Conservation (phyloP, 306 rosid genomes). For the Ammopiptanthus mongolicus region DNA sequence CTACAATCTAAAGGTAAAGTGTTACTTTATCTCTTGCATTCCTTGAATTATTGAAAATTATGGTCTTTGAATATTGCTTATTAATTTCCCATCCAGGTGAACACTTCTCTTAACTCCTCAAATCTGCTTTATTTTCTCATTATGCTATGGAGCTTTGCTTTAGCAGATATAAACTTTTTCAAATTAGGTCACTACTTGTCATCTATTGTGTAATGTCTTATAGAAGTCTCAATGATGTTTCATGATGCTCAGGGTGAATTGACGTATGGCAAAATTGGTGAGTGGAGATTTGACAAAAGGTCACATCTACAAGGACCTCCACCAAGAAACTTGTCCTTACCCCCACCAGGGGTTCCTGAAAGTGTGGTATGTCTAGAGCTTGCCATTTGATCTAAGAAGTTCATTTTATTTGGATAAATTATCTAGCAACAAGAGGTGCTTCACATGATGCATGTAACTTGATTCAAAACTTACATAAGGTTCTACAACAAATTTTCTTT, state of each 20-base stretch:
- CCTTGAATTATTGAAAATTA: background rate
- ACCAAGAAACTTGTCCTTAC: constrained; percentile 73
- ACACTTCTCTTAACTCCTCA: background rate
- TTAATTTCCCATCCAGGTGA: background rate
- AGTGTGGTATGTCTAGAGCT: constrained; percentile 78
- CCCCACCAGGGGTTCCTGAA: constrained; percentile 97
- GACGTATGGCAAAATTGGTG: constrained; percentile 84
- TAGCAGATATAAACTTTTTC: background rate
- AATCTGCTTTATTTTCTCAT: constrained; percentile 14
- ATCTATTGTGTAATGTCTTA: background rate
- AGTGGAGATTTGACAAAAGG: constrained; percentile 98
- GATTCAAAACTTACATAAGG: background rate
- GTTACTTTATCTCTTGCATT: constrained; percentile 3
- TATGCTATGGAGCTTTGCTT: constrained; percentile 4
- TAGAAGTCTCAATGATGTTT: constrained; percentile 7
- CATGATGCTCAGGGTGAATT: constrained; percentile 64
- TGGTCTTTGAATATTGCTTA: background rate
- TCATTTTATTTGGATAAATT: constrained; percentile 14
- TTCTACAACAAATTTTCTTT: background rate
- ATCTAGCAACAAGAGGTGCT: background rate
- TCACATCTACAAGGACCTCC: constrained; percentile 80
- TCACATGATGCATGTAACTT: background rate
- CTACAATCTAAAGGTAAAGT: constrained; percentile 70
- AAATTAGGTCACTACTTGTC: background rate
- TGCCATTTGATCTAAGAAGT: background rate